Evolutionary conservation across 345 rosid species (phyloP).

Genomic region (Eucalyptus viminalis): DNA sequence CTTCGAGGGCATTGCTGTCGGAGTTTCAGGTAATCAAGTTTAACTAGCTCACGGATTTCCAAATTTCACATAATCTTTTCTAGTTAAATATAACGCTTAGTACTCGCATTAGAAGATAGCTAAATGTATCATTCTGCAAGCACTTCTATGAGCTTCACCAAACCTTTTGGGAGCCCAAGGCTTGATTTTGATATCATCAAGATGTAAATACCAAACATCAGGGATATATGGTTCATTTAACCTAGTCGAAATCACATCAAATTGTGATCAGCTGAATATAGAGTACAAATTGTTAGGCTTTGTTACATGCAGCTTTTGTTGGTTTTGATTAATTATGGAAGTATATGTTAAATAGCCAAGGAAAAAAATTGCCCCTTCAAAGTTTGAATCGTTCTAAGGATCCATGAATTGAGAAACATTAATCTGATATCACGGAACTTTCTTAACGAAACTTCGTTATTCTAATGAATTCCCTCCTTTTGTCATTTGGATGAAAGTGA

Average conservation of each 20-base stretch:
- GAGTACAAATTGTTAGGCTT: not conserved
- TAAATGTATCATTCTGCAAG: not conserved
- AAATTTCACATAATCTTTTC: not conserved
- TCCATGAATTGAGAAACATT: not conserved
- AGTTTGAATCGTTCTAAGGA: not conserved
- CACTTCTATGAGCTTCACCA: not conserved
- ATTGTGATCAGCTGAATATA: not conserved
- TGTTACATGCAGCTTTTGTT: not conserved
- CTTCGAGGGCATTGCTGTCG: slow-evolving; percentile 87
- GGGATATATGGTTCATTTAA: not conserved
- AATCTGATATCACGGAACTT: not conserved
- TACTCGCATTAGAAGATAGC: not conserved
- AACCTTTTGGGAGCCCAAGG: not conserved
- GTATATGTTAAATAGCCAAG: not conserved
- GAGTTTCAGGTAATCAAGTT: slow-evolving; percentile 46
- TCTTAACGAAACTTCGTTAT: not conserved
- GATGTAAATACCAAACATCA: not conserved
- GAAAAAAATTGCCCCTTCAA: not conserved
- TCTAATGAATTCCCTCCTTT: not conserved
- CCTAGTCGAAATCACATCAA: not conserved
- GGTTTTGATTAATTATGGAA: not conserved
- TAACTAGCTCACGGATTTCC: not conserved
- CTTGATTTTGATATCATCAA: not conserved
- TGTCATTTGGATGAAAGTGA: slow-evolving; percentile 4
- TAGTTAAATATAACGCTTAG: not conserved